phyloP scores from a whole-genome alignment of 352 stramenopile species.

The Phytophthora syringae region DNA sequence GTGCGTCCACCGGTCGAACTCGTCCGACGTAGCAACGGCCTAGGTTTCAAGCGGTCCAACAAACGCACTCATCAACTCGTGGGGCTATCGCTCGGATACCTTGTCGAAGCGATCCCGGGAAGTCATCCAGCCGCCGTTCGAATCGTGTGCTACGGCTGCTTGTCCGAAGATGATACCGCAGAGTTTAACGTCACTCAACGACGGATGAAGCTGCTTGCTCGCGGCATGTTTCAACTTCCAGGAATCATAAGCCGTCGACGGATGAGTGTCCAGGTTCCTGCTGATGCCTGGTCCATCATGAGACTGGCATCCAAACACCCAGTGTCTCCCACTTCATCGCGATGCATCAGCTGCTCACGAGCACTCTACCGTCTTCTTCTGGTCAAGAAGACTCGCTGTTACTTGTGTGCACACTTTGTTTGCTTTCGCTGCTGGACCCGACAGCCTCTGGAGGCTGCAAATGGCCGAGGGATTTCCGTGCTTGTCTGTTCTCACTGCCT shows the following conservation, averaged over 20 bases:
- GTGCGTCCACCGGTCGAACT: constrained; percentile 28
- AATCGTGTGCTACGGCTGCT: constrained; percentile 24
- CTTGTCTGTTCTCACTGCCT: constrained; percentile 55
- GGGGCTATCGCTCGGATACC: constrained; percentile 23
- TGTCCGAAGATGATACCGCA: neutral
- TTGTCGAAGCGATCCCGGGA: constrained; percentile 14
- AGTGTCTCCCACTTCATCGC: constrained; percentile 1
- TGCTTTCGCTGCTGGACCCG: constrained; percentile 37
- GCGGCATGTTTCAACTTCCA: constrained; percentile 21
- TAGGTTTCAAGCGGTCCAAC: constrained; percentile 19
- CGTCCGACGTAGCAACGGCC: constrained; percentile 8
- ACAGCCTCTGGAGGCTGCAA: constrained; percentile 36
- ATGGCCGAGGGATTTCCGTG: constrained; percentile 36
- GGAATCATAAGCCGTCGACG: constrained; percentile 20
- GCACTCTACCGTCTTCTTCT: constrained; percentile 34
- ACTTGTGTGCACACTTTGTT: constrained; percentile 43
- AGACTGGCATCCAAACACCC: neutral
- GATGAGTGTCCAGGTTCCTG: constrained; percentile 18
- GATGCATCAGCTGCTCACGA: constrained; percentile 58
- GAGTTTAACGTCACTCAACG: constrained; percentile 1
- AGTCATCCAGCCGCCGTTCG: constrained; percentile 18
- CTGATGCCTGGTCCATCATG: constrained; percentile 10
- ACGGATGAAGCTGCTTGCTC: constrained; percentile 19
- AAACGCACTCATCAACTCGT: constrained; percentile 18
- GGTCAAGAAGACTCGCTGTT: constrained; percentile 41